Conservation (phyloP, 441 rosid genomes). For the Syzygium malaccense region DNA sequence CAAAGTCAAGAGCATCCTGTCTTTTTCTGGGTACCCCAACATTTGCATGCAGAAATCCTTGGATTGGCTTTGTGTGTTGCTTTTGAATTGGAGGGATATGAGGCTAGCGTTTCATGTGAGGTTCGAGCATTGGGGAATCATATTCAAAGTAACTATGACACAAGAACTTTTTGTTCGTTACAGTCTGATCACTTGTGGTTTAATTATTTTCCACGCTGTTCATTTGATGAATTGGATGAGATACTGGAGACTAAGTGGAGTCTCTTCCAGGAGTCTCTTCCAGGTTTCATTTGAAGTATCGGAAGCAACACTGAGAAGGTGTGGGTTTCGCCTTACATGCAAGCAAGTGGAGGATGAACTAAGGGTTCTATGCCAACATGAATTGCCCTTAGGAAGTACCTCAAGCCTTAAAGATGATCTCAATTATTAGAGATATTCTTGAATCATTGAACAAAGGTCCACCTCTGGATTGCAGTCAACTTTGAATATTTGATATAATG, state of each 20-base stretch:
- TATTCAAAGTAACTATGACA: background rate
- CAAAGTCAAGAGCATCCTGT: background rate
- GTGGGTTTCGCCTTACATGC: background rate
- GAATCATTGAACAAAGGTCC: background rate
- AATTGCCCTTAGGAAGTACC: background rate
- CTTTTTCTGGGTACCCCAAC: background rate
- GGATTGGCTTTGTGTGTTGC: background rate
- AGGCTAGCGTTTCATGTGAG: background rate
- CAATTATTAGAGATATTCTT: background rate
- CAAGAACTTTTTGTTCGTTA: background rate
- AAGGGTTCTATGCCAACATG: background rate
- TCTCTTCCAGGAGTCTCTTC: background rate
- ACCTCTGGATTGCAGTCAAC: background rate
- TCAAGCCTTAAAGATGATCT: background rate
- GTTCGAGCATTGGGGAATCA: background rate
- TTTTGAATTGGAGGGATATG: background rate
- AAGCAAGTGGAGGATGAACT: accelerated
- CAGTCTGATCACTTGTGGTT: background rate
- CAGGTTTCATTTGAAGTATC: background rate
- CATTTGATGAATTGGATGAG: background rate
- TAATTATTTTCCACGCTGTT: background rate
- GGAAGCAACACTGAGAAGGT: background rate
- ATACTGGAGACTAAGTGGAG: background rate
- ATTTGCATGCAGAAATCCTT: background rate
- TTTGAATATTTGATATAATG: background rate